Percentiles rank a stretch among this genome's conserved stretches.
Conservation (phyloP, 1,284 basidiomycete genomes). For the Puccinia polysora region DNA sequence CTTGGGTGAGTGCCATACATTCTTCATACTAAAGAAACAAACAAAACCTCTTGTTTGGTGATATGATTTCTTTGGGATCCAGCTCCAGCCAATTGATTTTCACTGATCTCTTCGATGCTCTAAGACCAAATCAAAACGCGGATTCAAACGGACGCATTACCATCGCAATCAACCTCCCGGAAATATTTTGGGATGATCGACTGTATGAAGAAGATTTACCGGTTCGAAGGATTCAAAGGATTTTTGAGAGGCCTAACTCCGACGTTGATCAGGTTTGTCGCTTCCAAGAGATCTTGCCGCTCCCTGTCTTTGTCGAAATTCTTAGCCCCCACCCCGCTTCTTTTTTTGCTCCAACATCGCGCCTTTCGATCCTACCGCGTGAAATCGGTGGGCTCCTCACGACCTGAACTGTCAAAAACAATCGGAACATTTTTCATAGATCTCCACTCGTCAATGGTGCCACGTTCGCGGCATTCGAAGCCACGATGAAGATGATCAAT, state of each 20-base stretch:
- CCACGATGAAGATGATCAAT: constrained; percentile 22
- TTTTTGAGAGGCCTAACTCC: constrained; percentile 85
- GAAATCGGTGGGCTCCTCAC: no score
- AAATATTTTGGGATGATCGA: constrained; percentile 77
- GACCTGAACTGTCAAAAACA: no score
- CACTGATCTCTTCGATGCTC: not conserved
- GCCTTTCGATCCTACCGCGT: no score
- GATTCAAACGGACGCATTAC: constrained; percentile 79
- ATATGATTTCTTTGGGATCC: not conserved
- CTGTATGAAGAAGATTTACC: constrained; percentile 75
- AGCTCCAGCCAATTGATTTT: not conserved
- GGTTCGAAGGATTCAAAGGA: constrained; percentile 72
- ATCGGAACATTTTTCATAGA: constrained; percentile 6
- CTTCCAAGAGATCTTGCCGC: not conserved
- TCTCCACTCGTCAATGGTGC: constrained; percentile 36
- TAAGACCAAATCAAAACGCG: constrained; percentile 90
- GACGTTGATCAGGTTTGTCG: constrained; percentile 74
- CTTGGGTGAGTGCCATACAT: constrained; percentile 32
- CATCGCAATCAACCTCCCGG: constrained; percentile 42
- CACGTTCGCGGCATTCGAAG: constrained; percentile 40
- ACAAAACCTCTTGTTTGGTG: not conserved
- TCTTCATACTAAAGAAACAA: constrained; percentile 39
- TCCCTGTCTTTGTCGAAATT: not conserved
- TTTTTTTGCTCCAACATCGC: not conserved
- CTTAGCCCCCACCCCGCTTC: not conserved